Evolutionary conservation across 129 eudicot genomes (phyloP).

Genomic region (Glebionis coronaria): DNA sequence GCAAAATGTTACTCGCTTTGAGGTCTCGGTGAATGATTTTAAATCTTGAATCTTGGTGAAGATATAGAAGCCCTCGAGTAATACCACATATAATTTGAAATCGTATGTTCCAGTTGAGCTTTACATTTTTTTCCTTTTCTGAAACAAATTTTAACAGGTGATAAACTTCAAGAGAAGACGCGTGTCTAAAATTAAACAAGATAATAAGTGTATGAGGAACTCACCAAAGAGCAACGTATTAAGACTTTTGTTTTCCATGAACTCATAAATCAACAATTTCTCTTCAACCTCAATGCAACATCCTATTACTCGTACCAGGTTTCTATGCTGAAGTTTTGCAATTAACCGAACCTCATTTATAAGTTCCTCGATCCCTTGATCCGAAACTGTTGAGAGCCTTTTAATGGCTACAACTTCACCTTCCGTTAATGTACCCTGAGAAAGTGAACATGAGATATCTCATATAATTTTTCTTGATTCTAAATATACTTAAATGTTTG

Average conservation of each 20-base stretch:
- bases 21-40: too few species aligned
- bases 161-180: not conserved
- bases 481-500: not conserved
- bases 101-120: too few species aligned
- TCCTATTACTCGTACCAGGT: slow-evolving; percentile 63
- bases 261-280: too few species aligned
- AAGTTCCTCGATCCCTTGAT: too few species aligned
- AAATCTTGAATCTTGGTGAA: slow-evolving; percentile 42
- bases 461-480: not conserved
- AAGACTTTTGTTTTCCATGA: too few species aligned
- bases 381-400: slow-evolving; percentile 54
- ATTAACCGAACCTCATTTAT: too few species aligned
- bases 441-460: not conserved
- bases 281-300: slow-evolving; percentile 65
- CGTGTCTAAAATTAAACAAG: not conserved
- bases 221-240: slow-evolving; percentile 27
- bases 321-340: too few species aligned
- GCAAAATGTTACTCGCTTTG: too few species aligned
- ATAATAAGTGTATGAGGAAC: not conserved
- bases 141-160: not conserved
- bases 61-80: slow-evolving; percentile 35
- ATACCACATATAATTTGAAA: too few species aligned
- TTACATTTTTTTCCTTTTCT: slow-evolving; percentile 16
- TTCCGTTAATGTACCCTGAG: slow-evolving; percentile 48
- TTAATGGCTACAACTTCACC: slow-evolving; percentile 63